Conservation (phyloP, 768 basidiomycete species). For the Phanerochaete carnosa region DNA sequence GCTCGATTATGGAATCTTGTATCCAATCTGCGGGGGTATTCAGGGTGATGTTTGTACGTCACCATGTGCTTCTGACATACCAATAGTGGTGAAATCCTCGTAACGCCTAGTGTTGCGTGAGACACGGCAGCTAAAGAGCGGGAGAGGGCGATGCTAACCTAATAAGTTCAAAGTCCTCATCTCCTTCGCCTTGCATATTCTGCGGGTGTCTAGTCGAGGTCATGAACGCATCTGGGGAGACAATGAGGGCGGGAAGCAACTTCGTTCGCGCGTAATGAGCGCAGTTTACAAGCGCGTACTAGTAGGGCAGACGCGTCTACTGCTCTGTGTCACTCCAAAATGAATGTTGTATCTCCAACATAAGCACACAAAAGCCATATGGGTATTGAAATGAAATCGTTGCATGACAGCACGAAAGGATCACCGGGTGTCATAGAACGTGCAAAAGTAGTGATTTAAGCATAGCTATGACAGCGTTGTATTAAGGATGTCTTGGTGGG, state of each 20-base stretch:
- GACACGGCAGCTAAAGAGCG: neutral
- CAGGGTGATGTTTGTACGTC: conserved; percentile 3
- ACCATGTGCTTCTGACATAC: conserved; percentile 37
- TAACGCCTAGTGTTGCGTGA: conserved; percentile 58
- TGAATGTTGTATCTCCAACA: neutral
- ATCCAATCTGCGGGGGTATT: conserved; percentile 75
- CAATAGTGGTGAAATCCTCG: conserved; percentile 94
- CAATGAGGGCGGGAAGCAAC: neutral
- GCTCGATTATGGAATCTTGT: conserved; percentile 88
- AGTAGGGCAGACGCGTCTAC: neutral
- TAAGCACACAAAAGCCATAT: too few species aligned
- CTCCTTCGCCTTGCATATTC: conserved; percentile 7
- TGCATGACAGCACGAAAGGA: neutral
- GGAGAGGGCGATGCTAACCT: conserved; percentile 24
- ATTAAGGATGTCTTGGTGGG: too few species aligned
- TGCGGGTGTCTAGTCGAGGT: neutral
- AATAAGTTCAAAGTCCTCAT: conserved; percentile 22
- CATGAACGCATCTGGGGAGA: conserved; percentile 6
- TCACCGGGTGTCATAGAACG: too few species aligned
- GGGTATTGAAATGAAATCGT: conserved; percentile 1
- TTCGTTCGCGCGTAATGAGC: neutral
- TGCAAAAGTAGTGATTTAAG: neutral
- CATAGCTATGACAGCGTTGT: neutral
- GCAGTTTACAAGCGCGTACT: conserved; percentile 1
- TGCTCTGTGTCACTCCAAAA: neutral